Percentiles rank a stretch among this genome's conserved stretches.
These are phyloP conservation scores for Pisolithus orientalis DNA, from an alignment of 768 basidiomycete species.

Conservation along the genomic window DNA sequence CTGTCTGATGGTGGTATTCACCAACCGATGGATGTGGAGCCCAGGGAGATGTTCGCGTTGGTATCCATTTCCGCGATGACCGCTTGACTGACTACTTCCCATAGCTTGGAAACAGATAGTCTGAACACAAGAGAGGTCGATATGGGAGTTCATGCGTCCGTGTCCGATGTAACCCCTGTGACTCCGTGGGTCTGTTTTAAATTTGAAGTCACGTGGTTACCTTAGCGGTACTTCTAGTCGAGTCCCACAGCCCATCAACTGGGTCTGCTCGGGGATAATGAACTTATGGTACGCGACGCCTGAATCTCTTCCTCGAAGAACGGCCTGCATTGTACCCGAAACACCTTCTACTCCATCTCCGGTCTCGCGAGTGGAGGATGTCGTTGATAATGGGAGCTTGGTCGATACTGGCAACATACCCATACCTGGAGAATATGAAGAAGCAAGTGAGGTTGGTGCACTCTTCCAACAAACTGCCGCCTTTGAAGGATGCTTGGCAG, in stretches of 20 bases:
- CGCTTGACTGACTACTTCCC: neutral
- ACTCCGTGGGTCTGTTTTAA: neutral
- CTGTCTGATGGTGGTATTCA: neutral
- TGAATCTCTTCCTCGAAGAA: neutral
- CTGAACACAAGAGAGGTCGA: neutral
- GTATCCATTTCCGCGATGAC: neutral
- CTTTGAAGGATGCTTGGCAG: neutral
- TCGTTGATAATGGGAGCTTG: constrained; percentile 9
- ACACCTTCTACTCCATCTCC: neutral
- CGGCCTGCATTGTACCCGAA: neutral
- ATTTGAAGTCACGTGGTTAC: too few relatives aligned
- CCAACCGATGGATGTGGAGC: neutral
- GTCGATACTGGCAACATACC: neutral
- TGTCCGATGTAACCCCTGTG: neutral
- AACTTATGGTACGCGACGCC: neutral
- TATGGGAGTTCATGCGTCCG: neutral
- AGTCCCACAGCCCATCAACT: neutral
- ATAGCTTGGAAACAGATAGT: neutral
- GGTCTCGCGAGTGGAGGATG: neutral
- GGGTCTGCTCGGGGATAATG: neutral
- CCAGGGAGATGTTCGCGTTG: neutral
- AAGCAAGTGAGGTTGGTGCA: neutral
- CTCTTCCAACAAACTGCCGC: neutral
- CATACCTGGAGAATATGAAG: neutral
- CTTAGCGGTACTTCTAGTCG: neutral